A percentile compares a stretch with the other conserved stretches of the same genome.
Evolutionary conservation across 345 rosid species (phyloP).

Genomic region (Salix viminalis): DNA sequence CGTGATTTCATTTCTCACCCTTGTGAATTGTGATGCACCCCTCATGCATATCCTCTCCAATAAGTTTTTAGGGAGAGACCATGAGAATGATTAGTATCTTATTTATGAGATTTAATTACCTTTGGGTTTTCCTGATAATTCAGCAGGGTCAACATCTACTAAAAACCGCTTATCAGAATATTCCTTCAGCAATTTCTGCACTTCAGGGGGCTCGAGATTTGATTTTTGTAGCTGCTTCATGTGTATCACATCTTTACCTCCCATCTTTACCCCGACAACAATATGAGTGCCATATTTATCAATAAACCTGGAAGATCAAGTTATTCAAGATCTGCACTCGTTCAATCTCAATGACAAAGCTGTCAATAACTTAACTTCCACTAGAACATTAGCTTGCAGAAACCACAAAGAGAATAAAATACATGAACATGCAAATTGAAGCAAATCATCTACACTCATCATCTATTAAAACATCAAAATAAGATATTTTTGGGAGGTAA

Average conservation of each 20-base stretch:
- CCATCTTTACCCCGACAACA: conserved; percentile 75
- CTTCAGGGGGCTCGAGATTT: conserved; percentile 45
- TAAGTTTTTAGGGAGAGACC: not conserved
- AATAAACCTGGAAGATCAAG: conserved; percentile 51
- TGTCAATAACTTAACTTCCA: not conserved
- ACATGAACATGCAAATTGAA: not conserved
- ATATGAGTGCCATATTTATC: conserved; percentile 83
- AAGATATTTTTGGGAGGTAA: not conserved
- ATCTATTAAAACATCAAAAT: not conserved
- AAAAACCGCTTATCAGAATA: conserved; percentile 60
- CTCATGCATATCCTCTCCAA: not conserved
- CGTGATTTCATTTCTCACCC: not conserved
- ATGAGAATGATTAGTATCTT: not conserved
- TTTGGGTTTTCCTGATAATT: conserved; percentile 28
- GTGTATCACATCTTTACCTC: conserved; percentile 77
- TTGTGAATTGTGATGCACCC: not conserved
- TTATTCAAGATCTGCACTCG: not conserved
- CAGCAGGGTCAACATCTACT: conserved; percentile 28
- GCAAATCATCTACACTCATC: not conserved
- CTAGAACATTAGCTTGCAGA: not conserved
- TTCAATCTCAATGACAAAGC: not conserved
- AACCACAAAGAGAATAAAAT: not conserved
- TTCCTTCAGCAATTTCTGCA: conserved; percentile 62
- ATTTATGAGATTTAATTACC: conserved; percentile 31
- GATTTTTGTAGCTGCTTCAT: conserved; percentile 70